Base-by-base conservation (phyloP, 768 basidiomycete species). In the Rhodotorula diobovata region DNA sequence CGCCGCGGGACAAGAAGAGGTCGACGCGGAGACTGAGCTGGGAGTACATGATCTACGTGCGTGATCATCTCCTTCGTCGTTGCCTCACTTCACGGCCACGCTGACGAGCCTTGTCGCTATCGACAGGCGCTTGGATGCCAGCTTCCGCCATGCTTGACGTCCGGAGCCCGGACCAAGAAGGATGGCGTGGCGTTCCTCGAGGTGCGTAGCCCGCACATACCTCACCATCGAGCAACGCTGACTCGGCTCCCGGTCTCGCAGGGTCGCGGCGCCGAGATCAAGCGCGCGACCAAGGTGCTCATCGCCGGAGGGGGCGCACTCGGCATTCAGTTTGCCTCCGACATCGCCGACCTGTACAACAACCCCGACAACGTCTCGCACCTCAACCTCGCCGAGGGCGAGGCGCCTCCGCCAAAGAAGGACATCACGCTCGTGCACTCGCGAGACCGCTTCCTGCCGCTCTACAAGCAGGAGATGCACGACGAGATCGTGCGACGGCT, bases 271-370 rank as follows among this genome's bases (percentile, higher is more conserved):
- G 54, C 11, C 71, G 73, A 63, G 30, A 78, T 78, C 53, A 35
- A 60, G 10, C 3, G 30, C 6, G 73, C 78, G 5, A 48, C 57
- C 8, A 54, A 35, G 18, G 72, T 78, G 55, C 69, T 77, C 43
- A 71, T 78, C 30, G 74, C 67, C 51, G 78, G 78, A 15, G 78
- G 76, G 15, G 77, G 77, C 12, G 78, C 78, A 1, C 71, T 78
- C 46, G 78, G 78, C 62, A 74, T 79, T 56, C 77, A 79, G 43
- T 79, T 70, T 53, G 78, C 78, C 14, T 69, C 72, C 43, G 77
- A 78, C 54, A 73, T 76, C 62, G 69, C 75, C 53, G 70, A 71
- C 65, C 58, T 69, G 20, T 76, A 73, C 75, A 71, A 70, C 66
- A 72, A 67, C 48, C 61, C 67, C 15, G 54, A 60, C 8, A 67